phyloP scores from a whole-genome alignment of 1,284 basidiomycete genomes.

The Ustanciosporium gigantosporum region DNA sequence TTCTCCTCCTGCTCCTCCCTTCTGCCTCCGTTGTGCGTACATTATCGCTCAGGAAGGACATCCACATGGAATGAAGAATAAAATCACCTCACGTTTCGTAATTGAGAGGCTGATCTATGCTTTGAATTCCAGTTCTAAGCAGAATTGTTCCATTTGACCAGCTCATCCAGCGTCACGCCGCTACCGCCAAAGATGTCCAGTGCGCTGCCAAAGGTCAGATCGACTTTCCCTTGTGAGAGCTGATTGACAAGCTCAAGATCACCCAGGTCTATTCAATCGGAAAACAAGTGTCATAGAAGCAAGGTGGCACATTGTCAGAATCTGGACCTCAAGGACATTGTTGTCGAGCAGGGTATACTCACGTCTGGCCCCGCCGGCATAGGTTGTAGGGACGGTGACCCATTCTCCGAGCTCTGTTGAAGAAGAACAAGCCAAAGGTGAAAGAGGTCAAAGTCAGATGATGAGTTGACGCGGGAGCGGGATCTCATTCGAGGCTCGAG shows the following conservation, averaged over 20 bases:
- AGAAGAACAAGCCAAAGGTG: not conserved
- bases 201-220: constrained; percentile 89
- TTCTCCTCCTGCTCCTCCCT: too few relatives aligned
- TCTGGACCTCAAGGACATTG: too few relatives aligned
- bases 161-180: constrained; percentile 73
- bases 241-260: constrained; percentile 83
- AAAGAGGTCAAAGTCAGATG: too few relatives aligned
- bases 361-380: constrained; percentile 95
- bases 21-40: too few relatives aligned
- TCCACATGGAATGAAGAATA: too few relatives aligned
- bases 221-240: constrained; percentile 82
- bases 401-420: constrained; percentile 82
- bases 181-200: constrained; percentile 82
- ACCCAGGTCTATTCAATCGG: constrained; percentile 71
- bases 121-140: too few relatives aligned
- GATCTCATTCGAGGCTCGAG: not conserved
- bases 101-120: too few relatives aligned
- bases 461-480: too few relatives aligned
- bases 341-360: constrained; percentile 47
- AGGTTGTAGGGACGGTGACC: constrained; percentile 88
- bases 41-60: too few relatives aligned
- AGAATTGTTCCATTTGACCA: constrained; percentile 65
- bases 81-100: too few relatives aligned
- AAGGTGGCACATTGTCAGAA: not conserved
- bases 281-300: too few relatives aligned